Evolutionary conservation across 2,329 filamentous ascomycete species (phyloP).

Genomic region (Botrytis sinoallii): DNA sequence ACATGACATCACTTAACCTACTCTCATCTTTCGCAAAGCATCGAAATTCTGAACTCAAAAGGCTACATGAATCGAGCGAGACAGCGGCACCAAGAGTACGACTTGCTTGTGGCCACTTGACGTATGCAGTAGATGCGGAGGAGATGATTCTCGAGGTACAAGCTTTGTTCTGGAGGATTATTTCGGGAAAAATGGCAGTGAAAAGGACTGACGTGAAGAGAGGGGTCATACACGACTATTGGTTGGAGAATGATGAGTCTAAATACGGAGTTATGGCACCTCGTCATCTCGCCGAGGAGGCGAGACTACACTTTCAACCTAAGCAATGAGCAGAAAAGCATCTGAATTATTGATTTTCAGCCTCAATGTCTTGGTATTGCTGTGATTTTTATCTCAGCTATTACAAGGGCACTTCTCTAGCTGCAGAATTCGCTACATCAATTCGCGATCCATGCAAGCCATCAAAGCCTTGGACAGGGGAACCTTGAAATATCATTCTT

Average conservation of each 20-base stretch:
- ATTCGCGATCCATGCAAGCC: constrained; percentile 15
- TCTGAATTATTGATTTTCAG: constrained; percentile 12
- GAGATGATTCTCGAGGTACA: constrained; percentile 39
- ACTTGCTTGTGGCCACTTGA: constrained; percentile 41
- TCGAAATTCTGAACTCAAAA: constrained; percentile 35
- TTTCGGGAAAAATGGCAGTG: constrained; percentile 39
- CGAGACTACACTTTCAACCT: constrained; percentile 29
- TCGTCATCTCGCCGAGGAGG: constrained; percentile 36
- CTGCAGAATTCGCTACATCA: constrained; percentile 6
- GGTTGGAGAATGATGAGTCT: constrained; percentile 38
- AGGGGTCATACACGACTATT: constrained; percentile 39
- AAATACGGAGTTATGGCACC: constrained; percentile 41
- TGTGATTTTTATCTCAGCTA: not conserved
- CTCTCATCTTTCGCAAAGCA: constrained; percentile 38
- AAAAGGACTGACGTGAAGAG: constrained; percentile 32
- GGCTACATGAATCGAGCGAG: constrained; percentile 30
- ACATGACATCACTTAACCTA: constrained; percentile 39
- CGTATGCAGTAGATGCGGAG: constrained; percentile 39
- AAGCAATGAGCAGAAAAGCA: not conserved
- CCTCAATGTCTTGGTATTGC: constrained; percentile 12
- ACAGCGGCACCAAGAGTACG: constrained; percentile 26
- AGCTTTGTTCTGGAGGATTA: constrained; percentile 37
- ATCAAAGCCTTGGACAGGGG: not conserved
- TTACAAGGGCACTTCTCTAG: constrained; percentile 17
- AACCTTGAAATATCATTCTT: not conserved